Evolutionary conservation across 2,329 filamentous ascomycete species (phyloP).

Genomic region (Diaporthe destruens): DNA sequence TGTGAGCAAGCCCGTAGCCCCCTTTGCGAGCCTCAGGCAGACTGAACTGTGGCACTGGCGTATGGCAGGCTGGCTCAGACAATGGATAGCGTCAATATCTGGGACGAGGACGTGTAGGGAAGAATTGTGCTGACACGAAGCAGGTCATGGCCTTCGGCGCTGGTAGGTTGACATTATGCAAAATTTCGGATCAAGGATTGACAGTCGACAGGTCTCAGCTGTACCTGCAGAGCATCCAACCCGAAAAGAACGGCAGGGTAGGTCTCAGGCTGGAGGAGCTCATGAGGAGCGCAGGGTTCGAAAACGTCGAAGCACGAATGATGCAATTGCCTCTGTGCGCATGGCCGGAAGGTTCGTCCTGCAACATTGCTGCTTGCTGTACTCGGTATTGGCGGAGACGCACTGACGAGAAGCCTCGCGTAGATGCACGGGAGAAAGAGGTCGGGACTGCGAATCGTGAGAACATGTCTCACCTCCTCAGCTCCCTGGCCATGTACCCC

Average conservation of each 20-base stretch:
- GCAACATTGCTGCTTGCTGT: neutral
- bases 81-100: neutral
- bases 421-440: conserved; percentile 64
- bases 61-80: neutral
- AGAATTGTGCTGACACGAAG: neutral
- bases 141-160: conserved; percentile 72
- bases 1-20: neutral
- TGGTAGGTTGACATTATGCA: conserved; percentile 58
- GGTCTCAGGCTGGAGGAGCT: conserved; percentile 70
- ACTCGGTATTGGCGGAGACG: neutral
- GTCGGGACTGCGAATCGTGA: conserved; percentile 67
- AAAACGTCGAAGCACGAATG: conserved; percentile 74
- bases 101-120: neutral
- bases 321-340: conserved; percentile 76
- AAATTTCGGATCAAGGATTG: neutral
- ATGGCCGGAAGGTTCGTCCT: conserved; percentile 73
- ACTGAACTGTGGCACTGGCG: neutral
- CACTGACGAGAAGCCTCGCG: conserved; percentile 41
- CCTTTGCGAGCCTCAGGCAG: neutral
- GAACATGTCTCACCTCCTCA: conserved; percentile 66
- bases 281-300: conserved; percentile 74
- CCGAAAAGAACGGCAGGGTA: conserved; percentile 74
- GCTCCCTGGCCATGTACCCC: conserved; percentile 68
- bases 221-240: conserved; percentile 73
- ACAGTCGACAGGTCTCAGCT: conserved; percentile 59